Evolutionary conservation across 495 filamentous ascomycete genomes (phyloP), one percentile per base, ranked within the genome.

Genomic region (Astrothelium macrocarpum): DNA sequence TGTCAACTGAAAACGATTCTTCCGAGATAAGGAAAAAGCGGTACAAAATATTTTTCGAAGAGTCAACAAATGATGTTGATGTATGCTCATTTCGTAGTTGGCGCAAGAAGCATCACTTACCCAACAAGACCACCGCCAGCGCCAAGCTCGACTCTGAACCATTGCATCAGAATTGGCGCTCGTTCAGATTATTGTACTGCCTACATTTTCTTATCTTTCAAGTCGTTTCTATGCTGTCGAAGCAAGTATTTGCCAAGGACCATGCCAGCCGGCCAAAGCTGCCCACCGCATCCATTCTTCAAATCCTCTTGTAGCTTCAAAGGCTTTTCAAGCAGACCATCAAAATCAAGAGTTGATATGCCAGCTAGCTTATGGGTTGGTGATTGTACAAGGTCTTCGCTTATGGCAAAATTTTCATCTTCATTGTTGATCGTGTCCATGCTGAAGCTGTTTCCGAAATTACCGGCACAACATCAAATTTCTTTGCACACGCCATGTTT

Each of bases 261-360:
- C 84, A 91, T 88, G 11, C 94, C 94, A 1, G 94, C 94, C 0
- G 92, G 94, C 94, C 94, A 97, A 16, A 95, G 78, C 71, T 91
- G 87, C 1, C 94, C 94, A 18, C 94, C 94, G 73, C 93, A 97
- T 68, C 93, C 93, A 68, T 89, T 82, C 60, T 80, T 82, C 16
- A 95, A 79, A 70, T 97, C 90, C 72, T 96, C 90, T 68, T 89
- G 87, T 14, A 97, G 82, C 60, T 82, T 78, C 43, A 98, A 77
- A 9, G 90, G 87, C 7, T 65, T 31, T 18, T 75, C 71, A 18
- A 97, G 79, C 28, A 94, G 82, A 16, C 89, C 88, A 46, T 87
- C 82, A 67, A 98, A 95, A 53, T 86, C 81, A 32, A 90, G 75
- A 23, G 74, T 74, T 2, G 81, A 85, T 32, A 82, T 85, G 18